Evolutionary conservation across 805 yeast genomes (phyloP).

Genomic region (Wickerhamiella siamensis): DNA sequence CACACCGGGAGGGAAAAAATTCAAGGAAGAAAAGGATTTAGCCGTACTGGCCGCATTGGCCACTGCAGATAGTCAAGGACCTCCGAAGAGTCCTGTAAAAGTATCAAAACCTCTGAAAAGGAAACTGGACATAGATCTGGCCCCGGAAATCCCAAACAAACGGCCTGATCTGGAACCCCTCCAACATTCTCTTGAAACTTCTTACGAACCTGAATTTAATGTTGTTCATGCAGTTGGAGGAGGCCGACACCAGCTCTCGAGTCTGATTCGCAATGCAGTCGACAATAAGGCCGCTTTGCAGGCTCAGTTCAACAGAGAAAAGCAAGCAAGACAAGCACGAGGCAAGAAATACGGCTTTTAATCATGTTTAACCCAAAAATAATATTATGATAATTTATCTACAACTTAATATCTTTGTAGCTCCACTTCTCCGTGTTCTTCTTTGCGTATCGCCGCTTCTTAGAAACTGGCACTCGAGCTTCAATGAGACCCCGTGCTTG

Average conservation of each 20-base stretch:
- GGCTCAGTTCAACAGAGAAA: slow-evolving; percentile 19
- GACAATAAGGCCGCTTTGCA: slow-evolving; percentile 24
- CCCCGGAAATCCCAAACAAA: slow-evolving; percentile 4
- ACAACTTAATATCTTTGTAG: slow-evolving; percentile 54
- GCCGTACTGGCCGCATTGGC: background rate
- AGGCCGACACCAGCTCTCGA: slow-evolving; percentile 25
- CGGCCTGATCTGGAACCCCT: background rate
- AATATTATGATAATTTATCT: background rate
- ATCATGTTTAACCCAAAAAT: background rate
- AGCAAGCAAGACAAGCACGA: slow-evolving; percentile 18
- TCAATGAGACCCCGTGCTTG: slow-evolving; percentile 83
- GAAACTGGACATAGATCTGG: slow-evolving; percentile 1
- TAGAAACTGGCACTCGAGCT: slow-evolving; percentile 52
- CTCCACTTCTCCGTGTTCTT: slow-evolving; percentile 87
- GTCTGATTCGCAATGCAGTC: slow-evolving; percentile 22
- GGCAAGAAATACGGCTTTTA: slow-evolving; percentile 23
- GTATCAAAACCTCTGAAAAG: slow-evolving; percentile 1
- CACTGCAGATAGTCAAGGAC: background rate
- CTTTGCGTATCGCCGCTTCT: slow-evolving; percentile 51
- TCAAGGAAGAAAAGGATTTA: background rate
- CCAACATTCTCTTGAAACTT: background rate
- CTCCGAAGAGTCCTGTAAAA: background rate
- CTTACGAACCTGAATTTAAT: background rate
- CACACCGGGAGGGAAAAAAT: background rate
- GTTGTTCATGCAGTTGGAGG: slow-evolving; percentile 20